These are phyloP conservation scores for Neoascochyta sp. DNA, from an alignment of 2,329 filamentous ascomycete genomes.

Conservation along the genomic window DNA sequence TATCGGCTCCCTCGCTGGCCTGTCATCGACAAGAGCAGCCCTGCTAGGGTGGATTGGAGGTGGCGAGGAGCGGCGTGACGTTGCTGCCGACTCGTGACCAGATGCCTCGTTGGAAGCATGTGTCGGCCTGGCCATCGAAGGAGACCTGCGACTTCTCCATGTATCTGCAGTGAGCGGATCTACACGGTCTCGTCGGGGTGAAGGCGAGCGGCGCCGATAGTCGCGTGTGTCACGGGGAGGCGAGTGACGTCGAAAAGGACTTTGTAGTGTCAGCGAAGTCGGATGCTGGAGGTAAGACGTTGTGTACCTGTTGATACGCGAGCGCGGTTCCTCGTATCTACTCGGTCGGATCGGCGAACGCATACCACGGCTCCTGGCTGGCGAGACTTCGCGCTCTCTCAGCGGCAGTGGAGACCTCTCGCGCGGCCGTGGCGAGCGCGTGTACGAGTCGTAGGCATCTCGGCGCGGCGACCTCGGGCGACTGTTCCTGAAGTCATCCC, in stretches of 20 bases:
- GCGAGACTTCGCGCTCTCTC: slow-evolving; percentile 46
- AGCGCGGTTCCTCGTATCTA: slow-evolving; percentile 47
- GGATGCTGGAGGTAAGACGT: too few relatives aligned
- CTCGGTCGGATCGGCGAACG: slow-evolving; percentile 41
- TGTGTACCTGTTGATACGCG: slow-evolving; percentile 36
- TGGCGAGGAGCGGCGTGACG: slow-evolving; percentile 61
- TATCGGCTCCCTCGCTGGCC: too few relatives aligned
- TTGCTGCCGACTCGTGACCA: slow-evolving; percentile 53
- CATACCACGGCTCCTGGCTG: slow-evolving; percentile 44
- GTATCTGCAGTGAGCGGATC: slow-evolving; percentile 49
- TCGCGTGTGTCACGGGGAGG: slow-evolving; percentile 45
- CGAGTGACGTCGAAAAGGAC: slow-evolving; percentile 42
- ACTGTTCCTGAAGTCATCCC: slow-evolving; percentile 38
- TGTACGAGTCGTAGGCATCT: slow-evolving; percentile 39
- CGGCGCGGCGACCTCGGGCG: slow-evolving; percentile 41
- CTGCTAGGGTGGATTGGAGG: slow-evolving; percentile 54
- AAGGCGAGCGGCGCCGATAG: slow-evolving; percentile 53
- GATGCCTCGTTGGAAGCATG: slow-evolving; percentile 49
- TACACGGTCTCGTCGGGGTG: slow-evolving; percentile 48
- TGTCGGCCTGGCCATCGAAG: slow-evolving; percentile 44
- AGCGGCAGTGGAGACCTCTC: slow-evolving; percentile 45
- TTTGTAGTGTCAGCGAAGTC: slow-evolving; percentile 10
- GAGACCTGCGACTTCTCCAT: slow-evolving; percentile 52
- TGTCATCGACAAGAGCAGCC: slow-evolving; percentile 38
- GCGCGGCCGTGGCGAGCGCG: slow-evolving; percentile 41